Percentiles rank a stretch among this genome's conserved stretches.
These are phyloP conservation scores for Microbotryum scabiosae DNA, from an alignment of 1,284 basidiomycete species.

Conservation along the genomic window DNA sequence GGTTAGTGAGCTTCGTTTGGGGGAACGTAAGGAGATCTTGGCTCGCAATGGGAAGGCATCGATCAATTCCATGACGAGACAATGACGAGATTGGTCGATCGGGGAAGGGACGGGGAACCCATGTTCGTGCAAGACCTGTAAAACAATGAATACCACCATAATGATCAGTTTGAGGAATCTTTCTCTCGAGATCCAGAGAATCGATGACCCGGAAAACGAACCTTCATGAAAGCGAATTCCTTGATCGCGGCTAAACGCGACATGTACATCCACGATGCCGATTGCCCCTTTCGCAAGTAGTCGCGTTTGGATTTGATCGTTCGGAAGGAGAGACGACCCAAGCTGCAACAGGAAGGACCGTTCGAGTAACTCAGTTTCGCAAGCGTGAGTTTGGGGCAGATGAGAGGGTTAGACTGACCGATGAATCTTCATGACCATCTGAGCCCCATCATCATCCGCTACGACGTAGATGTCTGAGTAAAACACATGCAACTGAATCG, in stretches of 20 bases:
- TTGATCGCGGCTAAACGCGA: conserved; percentile 90
- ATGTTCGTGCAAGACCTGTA: conserved; percentile 89
- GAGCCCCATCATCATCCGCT: conserved; percentile 67
- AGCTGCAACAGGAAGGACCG: too few relatives aligned
- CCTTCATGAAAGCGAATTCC: conserved; percentile 99
- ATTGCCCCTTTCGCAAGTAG: conserved; percentile 90
- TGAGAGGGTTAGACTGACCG: conserved; percentile 53
- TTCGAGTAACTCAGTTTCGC: too few relatives aligned
- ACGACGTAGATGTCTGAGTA: conserved; percentile 81
- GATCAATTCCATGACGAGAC: conserved; percentile 90
- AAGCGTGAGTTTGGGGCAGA: not conserved
- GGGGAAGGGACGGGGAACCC: conserved; percentile 88
- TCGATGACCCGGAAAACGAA: conserved; percentile 36
- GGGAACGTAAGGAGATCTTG: not conserved
- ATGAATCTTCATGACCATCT: conserved; percentile 87
- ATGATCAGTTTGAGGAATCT: not conserved
- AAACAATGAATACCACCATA: too few relatives aligned
- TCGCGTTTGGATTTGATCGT: conserved; percentile 95
- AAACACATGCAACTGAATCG: too few relatives aligned
- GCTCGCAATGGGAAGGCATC: conserved; percentile 88
- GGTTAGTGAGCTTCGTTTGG: not conserved
- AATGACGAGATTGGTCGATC: conserved; percentile 89
- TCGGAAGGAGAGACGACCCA: conserved; percentile 92
- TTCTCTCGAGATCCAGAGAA: not conserved
- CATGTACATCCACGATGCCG: conserved; percentile 99